Base-by-base conservation (phyloP, 306 rosid genomes). In the Fragaria nilgerrensis region DNA sequence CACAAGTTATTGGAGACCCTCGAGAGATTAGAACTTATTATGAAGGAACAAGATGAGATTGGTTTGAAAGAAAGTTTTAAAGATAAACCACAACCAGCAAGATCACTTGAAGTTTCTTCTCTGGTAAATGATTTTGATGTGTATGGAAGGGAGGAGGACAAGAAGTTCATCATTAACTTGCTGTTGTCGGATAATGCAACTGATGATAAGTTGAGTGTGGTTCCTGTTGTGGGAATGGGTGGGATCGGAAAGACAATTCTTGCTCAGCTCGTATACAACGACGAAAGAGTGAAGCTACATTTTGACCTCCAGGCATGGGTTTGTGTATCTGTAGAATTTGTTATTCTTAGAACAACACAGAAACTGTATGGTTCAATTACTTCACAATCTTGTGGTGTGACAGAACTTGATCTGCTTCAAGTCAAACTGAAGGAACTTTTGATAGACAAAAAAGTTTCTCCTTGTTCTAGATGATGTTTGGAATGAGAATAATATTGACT, bases 391-490 rank as follows among this genome's bases (percentile, higher is more conserved):
- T 62, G 71, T 61, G 15, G 39, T 32, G 23, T 39, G 16, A 36
- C 36, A 19, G 77, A 78, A 4, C 50, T 36, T 29, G 25, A 70
- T 47, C 41, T 32, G 22, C 68, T 63, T 29, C 68, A 63, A 29
- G 43, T 32, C 12, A 63, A 63, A 16, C 68, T 78, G 64, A 70
- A 71, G 64, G 39, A 47, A 9, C 15, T 36, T 13, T 61, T 78
- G 72, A 48, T 2, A 58, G 45, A 56, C 25, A 78, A 48, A 41
- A 41, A 78, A 47, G 37, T 78, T 78, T 59, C 47, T 78, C 2
- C n/a, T 41, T 29, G 84, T 81, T 48, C 68, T 74, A 5, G 79
- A 80, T 37, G 83, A 80, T 29, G 83, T 63, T 32, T 63, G 68
- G 68, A 32, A 32, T 29, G 68, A 63, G 68, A 63, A 32, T 16